Evolutionary conservation across 1,284 basidiomycete genomes (phyloP).

Genomic region (Fereydounia khargensis): DNA sequence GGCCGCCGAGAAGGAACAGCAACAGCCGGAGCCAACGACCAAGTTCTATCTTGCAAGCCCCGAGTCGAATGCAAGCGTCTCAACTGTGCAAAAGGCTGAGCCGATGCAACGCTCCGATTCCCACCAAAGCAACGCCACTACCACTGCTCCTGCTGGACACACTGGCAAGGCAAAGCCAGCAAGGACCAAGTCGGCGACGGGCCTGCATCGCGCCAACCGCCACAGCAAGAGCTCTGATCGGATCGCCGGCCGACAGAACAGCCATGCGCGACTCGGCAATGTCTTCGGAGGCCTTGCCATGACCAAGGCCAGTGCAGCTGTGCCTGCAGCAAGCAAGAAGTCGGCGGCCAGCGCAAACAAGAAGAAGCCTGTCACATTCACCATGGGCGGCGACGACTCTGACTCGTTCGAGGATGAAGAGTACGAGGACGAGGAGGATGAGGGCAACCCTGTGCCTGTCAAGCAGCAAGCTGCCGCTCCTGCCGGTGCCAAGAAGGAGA

Average conservation of each 20-base stretch:
- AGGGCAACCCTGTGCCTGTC: conserved; percentile 4
- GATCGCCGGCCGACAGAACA: conserved; percentile 10
- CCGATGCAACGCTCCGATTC: no score
- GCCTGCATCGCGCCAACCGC: conserved; percentile 20
- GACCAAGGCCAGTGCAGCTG: conserved; percentile 23
- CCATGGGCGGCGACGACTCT: conserved; percentile 42
- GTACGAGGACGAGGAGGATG: conserved; percentile 37
- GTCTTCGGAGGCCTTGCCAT: conserved; percentile 28
- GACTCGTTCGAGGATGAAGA: conserved; percentile 36
- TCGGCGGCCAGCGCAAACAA: conserved; percentile 9
- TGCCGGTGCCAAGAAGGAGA: neutral
- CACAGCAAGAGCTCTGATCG: conserved; percentile 35
- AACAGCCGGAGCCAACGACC: neutral
- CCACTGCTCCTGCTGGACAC: no score
- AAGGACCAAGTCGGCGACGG: conserved; percentile 28
- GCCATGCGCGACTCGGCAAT: conserved; percentile 22
- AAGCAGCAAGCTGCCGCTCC: conserved; percentile 1
- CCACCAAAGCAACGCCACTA: no score
- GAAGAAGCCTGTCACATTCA: conserved; percentile 44
- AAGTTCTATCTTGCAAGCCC: neutral
- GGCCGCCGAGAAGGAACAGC: neutral
- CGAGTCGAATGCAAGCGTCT: neutral
- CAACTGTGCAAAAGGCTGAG: no score
- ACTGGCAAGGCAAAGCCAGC: no score
- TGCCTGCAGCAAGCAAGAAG: neutral